Base-by-base conservation (phyloP, 1,139 yeast genomes). In the Arxiozyma bovina region DNA sequence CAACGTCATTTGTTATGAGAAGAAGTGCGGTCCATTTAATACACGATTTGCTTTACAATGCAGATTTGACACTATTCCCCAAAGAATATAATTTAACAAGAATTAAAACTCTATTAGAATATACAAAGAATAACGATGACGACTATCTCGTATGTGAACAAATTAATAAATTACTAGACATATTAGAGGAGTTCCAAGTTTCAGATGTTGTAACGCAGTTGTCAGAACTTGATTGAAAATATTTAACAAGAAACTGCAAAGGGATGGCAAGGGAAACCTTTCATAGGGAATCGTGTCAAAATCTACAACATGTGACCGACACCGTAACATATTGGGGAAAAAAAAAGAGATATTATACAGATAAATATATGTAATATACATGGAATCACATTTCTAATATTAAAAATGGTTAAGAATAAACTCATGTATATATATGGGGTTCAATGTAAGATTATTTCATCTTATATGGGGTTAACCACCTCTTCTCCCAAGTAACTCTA, bases 1-100 rank as follows among this genome's bases (percentile, higher is more conserved):
- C 30, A 50, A 74, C 82, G 0, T 57, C 66, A 0, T 62, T 61
- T 34, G 71, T 84, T 0, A 77, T 91, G 79, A 76, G 95, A 59
- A 74, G 97, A 50, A 76, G 95, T 0, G 90, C 96, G 0, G 77
- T 88, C 3, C 85, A 83, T 17, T 69, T 89, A 42, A 71, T 88
- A 2, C 79, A 81, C 57, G 94, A 88, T 62, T 70, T 88, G 58
- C 68, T 87, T 1, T 65, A 77, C 45, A 57, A 55, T 45, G 68
- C 73, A 18, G 77, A 76, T 6, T 70, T 82, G 3, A 63, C 67
- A 4, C 73, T 77, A 8, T 75, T 84, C 50, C 83, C 89, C 0
- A 64, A 65, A 11, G 70, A 73, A 0, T 79, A 80, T 62, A 55
- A 48, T 25, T 76, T 77, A 46, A 64, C 63, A 4, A 76, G 73